These are phyloP conservation scores for Rhodotorula sphaerocarpa DNA, from an alignment of 768 basidiomycete species.

Conservation along the genomic window DNA sequence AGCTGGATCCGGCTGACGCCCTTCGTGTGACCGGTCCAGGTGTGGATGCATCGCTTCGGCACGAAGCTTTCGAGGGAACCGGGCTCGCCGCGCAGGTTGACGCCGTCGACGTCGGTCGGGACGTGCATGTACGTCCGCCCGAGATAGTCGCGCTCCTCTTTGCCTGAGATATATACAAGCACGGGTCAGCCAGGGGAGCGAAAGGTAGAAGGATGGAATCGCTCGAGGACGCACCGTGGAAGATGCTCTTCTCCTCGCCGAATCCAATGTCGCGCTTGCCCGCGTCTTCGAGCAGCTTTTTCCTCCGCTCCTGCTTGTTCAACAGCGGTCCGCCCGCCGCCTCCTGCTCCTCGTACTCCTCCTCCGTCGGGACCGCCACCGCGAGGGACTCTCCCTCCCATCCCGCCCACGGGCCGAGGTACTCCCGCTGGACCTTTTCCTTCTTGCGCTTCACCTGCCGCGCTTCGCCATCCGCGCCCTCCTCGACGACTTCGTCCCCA, in stretches of 20 bases:
- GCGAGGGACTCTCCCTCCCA: slow-evolving; percentile 58
- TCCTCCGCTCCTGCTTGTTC: slow-evolving; percentile 63
- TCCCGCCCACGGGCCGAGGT: slow-evolving; percentile 87
- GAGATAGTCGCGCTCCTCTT: slow-evolving; percentile 91
- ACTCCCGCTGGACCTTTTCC: slow-evolving; percentile 47
- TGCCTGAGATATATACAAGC: slow-evolving; percentile 48
- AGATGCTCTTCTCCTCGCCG: slow-evolving; percentile 85
- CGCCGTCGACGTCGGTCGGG: slow-evolving; percentile 45
- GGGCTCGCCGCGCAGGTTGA: slow-evolving; percentile 8
- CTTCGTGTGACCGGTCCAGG: slow-evolving; percentile 96
- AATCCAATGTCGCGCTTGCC: slow-evolving; percentile 57
- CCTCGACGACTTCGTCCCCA: neutral
- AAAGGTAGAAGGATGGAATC: too few species aligned
- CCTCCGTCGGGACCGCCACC: slow-evolving; percentile 49
- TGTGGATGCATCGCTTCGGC: slow-evolving; percentile 90
- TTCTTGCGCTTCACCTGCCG: slow-evolving; percentile 16
- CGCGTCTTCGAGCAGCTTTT: slow-evolving; percentile 40
- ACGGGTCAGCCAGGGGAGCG: neutral
- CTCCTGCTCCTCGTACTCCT: slow-evolving; percentile 56
- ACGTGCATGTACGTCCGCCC: slow-evolving; percentile 92
- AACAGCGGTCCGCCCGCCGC: slow-evolving; percentile 50
- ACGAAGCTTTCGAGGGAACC: slow-evolving; percentile 67
- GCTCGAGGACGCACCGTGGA: slow-evolving; percentile 62
- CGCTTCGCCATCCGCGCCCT: neutral
- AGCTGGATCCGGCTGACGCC: slow-evolving; percentile 88